A percentile compares a stretch with the other conserved stretches of the same genome.
These are phyloP conservation scores for Cryptococcus amylolentus DNA, from an alignment of 1,284 basidiomycete species.

Conservation along the genomic window DNA sequence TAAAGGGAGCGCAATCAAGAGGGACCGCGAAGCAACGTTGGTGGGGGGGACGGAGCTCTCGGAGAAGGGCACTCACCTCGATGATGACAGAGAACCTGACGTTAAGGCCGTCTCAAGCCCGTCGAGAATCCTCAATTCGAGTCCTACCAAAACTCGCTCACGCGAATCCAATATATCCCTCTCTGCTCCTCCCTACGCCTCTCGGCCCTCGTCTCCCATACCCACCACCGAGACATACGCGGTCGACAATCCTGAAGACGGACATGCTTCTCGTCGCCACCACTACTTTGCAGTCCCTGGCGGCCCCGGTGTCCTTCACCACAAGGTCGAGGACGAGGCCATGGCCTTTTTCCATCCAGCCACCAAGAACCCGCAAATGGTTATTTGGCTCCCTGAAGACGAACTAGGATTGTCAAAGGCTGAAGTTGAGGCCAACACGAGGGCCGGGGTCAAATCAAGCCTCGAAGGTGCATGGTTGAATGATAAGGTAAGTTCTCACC, in stretches of 20 bases:
- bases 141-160: not conserved
- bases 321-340: conserved; percentile 23
- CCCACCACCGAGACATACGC: conserved; percentile 9
- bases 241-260: not conserved
- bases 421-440: conserved; percentile 60
- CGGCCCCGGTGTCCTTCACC: conserved; percentile 32
- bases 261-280: conserved; percentile 8
- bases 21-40: not conserved
- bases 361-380: conserved; percentile 64
- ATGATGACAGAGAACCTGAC: not conserved
- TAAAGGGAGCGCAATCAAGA: not conserved
- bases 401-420: conserved; percentile 61
- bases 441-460: conserved; percentile 60
- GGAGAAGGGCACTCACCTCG: not conserved
- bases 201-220: not conserved
- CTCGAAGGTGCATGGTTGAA: conserved; percentile 61
- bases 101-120: not conserved
- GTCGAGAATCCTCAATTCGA: not conserved
- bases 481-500: conserved; percentile 47
- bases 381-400: conserved; percentile 77
- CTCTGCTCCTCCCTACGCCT: conserved; percentile 3
- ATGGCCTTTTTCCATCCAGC: conserved; percentile 73
- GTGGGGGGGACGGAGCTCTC: not conserved
- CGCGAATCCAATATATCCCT: not conserved
- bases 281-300: conserved; percentile 36